Base-by-base conservation (phyloP, 2,329 filamentous ascomycete genomes). In the Scleromitrula shiraiana region DNA sequence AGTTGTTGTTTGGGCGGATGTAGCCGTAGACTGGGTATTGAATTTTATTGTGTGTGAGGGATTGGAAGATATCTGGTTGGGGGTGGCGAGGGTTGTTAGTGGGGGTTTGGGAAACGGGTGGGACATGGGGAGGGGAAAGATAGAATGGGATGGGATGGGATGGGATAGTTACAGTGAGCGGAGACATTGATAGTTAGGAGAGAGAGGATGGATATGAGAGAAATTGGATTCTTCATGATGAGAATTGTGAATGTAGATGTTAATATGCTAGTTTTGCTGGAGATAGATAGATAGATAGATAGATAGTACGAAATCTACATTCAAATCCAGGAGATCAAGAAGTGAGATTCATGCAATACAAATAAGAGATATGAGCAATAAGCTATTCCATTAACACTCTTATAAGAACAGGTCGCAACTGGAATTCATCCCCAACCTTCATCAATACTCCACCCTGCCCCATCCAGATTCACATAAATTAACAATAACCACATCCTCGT, bases 11-110 rank as follows among this genome's bases (percentile, higher is more conserved):
- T 26, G 64, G 65, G n/a, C 68, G 64, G 5, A 79, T 78, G 15
- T 75, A 72, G 19, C 64, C 58, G 58, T 80, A 82, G 2, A 67
- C 72, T 3, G 59, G 43, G 29, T 54, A 57, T 26, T 53, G 30
- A 4, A 51, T 56, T n/a, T 50, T 53, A n/a, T 46, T 53, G 46
- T 58, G 40, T 1, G 53, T 60, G 15, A 61, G 45, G 8, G 49
- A 53, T 19, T 61, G 33, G 37, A 61, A 61, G 19, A 61, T 61
- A 30, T 61, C 57, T 61, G n/a, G 8, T 15, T 36, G 12, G 0
- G 20, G 14, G 24, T 12, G 2, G 22, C n/a, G 7, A 22, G 7
- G 15, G n/a, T 7, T 10, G 38, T 15, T 19, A 27, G 38, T 17
- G 10, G 20, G 38, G 38, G 9, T 10, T 14, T 14, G 37, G 19